A percentile compares a stretch with the other conserved stretches of the same genome.
These are phyloP conservation scores for Arabidopsis thaliana DNA, from an alignment of 345 rosid genomes.

Conservation along the genomic window TAIR10.1 NC_003076.8:1779501-1780000, in stretches of 20 bases:
- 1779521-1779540: conserved; percentile 95
- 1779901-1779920: neutral
- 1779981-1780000: neutral
- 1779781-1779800: neutral
- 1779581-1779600: conserved; percentile 67
- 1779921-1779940: neutral
- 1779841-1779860: conserved; percentile 22
- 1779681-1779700: conserved; percentile 57
- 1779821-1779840: conserved; percentile 3
- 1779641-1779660: conserved; percentile 83
- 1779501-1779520: conserved; percentile 80
- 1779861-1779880: neutral
- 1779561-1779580: conserved; percentile 71
- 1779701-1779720: neutral
- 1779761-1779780: conserved; percentile 34
- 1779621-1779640: conserved; percentile 62
- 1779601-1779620: conserved; percentile 87
- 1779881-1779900: neutral
- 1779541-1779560: conserved; percentile 92
- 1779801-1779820: conserved; percentile 17
- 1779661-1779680: conserved; percentile 62
- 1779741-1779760: conserved; percentile 23
- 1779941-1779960: neutral
- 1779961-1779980: neutral
- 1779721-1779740: neutral